phyloP scores from a whole-genome alignment of 495 filamentous ascomycete genomes.

The Neurospora sp. region DNA sequence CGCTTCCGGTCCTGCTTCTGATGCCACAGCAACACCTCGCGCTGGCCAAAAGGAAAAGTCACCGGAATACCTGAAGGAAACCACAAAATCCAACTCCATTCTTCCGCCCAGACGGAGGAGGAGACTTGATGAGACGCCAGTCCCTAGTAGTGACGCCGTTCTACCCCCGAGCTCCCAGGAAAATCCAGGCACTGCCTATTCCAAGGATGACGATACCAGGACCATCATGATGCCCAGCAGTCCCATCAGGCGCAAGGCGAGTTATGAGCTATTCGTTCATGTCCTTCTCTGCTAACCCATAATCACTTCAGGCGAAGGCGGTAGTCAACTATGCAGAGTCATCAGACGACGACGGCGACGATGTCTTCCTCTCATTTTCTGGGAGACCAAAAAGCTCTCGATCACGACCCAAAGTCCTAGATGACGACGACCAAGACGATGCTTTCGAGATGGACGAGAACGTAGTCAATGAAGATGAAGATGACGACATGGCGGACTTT shows the following conservation, averaged over 20 bases:
- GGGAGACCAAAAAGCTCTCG: slow-evolving; percentile 17
- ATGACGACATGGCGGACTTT: slow-evolving; percentile 70
- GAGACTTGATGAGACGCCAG: slow-evolving; percentile 51
- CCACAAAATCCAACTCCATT: slow-evolving; percentile 35
- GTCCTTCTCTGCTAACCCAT: slow-evolving; percentile 6
- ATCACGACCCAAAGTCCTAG: slow-evolving; percentile 21
- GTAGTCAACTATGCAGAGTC: slow-evolving; percentile 57
- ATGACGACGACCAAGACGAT: slow-evolving; percentile 45
- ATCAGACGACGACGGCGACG: slow-evolving; percentile 51
- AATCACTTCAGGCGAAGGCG: slow-evolving; percentile 37
- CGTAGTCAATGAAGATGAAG: slow-evolving; percentile 53
- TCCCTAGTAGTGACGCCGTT: slow-evolving; percentile 65
- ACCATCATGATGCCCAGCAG: slow-evolving; percentile 43
- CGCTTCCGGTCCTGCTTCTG: slow-evolving; percentile 17
- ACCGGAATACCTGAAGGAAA: slow-evolving; percentile 33
- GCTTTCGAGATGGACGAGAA: slow-evolving; percentile 53
- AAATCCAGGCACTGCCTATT: slow-evolving; percentile 20
- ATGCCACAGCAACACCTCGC: slow-evolving; percentile 12
- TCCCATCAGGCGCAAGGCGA: slow-evolving; percentile 45
- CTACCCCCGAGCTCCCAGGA: slow-evolving; percentile 49
- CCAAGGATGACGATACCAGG: slow-evolving; percentile 12
- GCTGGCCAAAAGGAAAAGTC: slow-evolving; percentile 11
- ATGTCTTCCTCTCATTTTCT: slow-evolving; percentile 38
- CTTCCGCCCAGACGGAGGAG: slow-evolving; percentile 15
- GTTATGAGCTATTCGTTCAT: neutral